Base-by-base conservation (phyloP, 345 rosid genomes). In the Brassica incana region DNA sequence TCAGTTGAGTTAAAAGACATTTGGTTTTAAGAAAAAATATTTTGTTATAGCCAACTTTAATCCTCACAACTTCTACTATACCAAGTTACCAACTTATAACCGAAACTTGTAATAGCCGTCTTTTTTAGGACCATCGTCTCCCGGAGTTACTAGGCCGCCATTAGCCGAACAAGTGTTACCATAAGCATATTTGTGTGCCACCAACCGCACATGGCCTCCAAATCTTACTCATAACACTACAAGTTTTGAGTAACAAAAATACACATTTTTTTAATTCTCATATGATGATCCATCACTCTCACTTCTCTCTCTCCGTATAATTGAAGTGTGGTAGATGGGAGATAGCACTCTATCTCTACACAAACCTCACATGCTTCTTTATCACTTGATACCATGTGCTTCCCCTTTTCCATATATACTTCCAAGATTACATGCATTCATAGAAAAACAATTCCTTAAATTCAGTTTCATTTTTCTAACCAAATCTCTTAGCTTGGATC, bases 281-380 rank as follows among this genome's bases (percentile, higher is more conserved):
- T 56, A 8, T 76, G 58, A 52, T 52, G 83, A 81, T 58, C 73
- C 69, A 81, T 81, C 80, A 71, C 73, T 76, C 69, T 81, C 83
- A 65, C 61, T 75, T 69, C 65, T 71, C 69, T 81, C 77, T 76
- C 77, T 76, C 59, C 73, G 72, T 65, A 81, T 71, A 71, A 81
- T 76, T 71, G 32, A 81, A 81, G 50, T 76, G 80, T 81, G 83
- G 83, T 76, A 65, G 80, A 81, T 81, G 80, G 48, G 58, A 81
- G 69, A 65, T n/a, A 58, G 58, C 79, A 75, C 77, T 80, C 83
- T 80, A 40, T 81, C 83, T 76, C 60, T 71, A 76, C 59, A 76
- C 84, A 80, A 36, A 56, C 80, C 77, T 71, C 84, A 81, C 84
- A 81, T 81, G 84, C 84, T 76, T 71, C 77, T 76, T 76, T 71